Evolutionary conservation across 495 filamentous ascomycete genomes (phyloP), one percentile per base, ranked within the genome.

Genomic region (Astrocystis sublimbata): DNA sequence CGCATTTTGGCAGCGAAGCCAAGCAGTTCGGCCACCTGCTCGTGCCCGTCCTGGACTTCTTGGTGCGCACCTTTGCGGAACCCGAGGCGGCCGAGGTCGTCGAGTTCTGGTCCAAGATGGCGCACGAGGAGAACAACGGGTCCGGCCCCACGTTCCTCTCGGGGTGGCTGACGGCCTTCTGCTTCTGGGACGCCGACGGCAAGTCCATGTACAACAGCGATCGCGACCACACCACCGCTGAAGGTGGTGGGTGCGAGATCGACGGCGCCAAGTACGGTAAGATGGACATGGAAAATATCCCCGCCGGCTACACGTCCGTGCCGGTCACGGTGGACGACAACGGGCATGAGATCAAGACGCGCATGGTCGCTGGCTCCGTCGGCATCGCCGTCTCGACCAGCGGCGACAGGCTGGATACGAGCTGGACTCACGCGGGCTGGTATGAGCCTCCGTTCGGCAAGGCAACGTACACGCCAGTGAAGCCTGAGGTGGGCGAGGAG

Each of bases 61-160:
- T 81, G 49, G 69, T 78, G 6, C 4, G 12, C 6, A 70, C 63
- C 26, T 81, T 76, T 31, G 64, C 68, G 1, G 64, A 64, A 2
- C 77, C 76, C 2, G 75, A 84, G 41, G 49, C 61, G 1, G 28
- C 45, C 3, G 70, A 67, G 15, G 71, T 69, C 7, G 36, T 46
- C 2, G 55, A 62, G 2, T 85, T 85, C 63, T 85, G 81, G 81
- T 64, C 68, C 21, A 41, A 45, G 6, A 76, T 79, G 45, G 77
- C 69, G 10, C 15, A 54, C 33, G 28, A 52, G 10, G 28, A n/a
- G n/a, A n/a, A n/a, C n/a, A n/a, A n/a, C n/a, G 45, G 45, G 10
- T 49, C 45, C 21, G 45, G 45, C 1, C 24, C 24, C 2, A 17
- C 6, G 5, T 49, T 26, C 13, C 19, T 49, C 2, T 49, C 45